Evolutionary conservation across 257 asterid genomes (phyloP), one percentile per base, ranked within the genome.

Genomic region (Phtheirospermum japonicum): DNA sequence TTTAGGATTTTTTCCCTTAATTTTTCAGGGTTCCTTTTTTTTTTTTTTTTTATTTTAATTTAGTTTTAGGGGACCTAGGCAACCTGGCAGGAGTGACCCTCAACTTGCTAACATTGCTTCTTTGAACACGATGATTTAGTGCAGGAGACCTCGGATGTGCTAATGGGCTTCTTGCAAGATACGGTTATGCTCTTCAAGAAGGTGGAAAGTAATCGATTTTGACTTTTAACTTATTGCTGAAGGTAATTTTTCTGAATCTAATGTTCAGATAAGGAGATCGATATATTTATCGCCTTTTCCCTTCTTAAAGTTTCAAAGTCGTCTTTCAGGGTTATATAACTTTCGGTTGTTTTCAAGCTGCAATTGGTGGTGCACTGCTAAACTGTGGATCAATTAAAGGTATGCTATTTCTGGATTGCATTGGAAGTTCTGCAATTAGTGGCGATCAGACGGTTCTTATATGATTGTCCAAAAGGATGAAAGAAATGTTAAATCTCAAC

Each of bases 361-460:
- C 89, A 11, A 77, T 68, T 57, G 61, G 77, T 56, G 92, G 82
- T 60, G 86, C 88, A 19, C 72, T 84, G 45, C 79, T 84, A 52
- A 78, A 71, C 32, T 85, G 86, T 65, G 93, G 85, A 51, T 79
- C 83, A 62, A 69, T 79, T 11, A 74, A 75, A 74, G 93, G 93
- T 85, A 77, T 17, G 62, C 58, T 18, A 42, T 56, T 23, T 66
- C 62, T 42, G 48, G 64, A 64, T 55, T 58, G 58, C 39, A 30
- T 46, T 31, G 63, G 31, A 31, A 49, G 32, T 56, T 70, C 36
- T 23, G 26, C 50, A n/a, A 10, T 52, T 36, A 18, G 9, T 39
- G 36, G 52, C 56, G 70, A 50, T 14, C 23, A 7, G 37, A 33
- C 7, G 37, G 37, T 4, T n/a, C 37, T 7, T 7, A 33, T 33